A percentile compares a stretch with the other conserved stretches of the same genome.
phyloP scores from a whole-genome alignment of 345 rosid genomes.

The Carallia brachiata region DNA sequence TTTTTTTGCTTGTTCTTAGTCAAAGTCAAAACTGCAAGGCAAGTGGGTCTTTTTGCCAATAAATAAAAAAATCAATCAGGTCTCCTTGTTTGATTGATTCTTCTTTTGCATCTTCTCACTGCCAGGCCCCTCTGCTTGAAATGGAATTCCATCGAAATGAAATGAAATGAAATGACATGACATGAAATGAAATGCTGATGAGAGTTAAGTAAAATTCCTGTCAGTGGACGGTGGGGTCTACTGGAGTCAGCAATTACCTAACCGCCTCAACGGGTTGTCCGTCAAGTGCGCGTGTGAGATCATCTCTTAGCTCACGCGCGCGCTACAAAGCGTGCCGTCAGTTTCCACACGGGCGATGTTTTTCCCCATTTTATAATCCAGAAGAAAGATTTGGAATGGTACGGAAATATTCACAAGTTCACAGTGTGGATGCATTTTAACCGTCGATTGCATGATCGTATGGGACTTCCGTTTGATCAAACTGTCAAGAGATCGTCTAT shows the following conservation, averaged over 20 bases:
- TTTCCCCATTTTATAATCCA: no score
- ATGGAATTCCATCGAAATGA: constrained; percentile 8
- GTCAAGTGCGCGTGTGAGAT: constrained; percentile 21
- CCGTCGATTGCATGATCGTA: no score
- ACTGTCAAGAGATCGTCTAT: no score
- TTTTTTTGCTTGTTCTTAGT: constrained; percentile 16
- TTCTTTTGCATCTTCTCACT: neutral
- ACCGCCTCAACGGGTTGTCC: constrained; percentile 33
- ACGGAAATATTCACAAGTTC: no score
- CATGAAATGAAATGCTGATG: constrained; percentile 13
- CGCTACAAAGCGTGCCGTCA: neutral
- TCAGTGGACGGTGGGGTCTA: constrained; percentile 14
- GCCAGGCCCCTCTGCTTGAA: neutral
- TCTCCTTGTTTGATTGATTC: no score
- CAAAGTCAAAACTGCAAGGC: constrained; percentile 62
- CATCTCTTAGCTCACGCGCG: constrained; percentile 16
- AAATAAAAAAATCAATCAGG: no score
- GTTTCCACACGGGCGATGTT: neutral
- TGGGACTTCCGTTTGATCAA: no score
- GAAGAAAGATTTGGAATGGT: no score
- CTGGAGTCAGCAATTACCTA: constrained; percentile 1
- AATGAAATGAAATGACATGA: neutral
- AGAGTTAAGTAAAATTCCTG: constrained; percentile 4
- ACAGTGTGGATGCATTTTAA: no score
- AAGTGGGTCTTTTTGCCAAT: neutral